Percentiles rank a stretch among this genome's conserved stretches.
Evolutionary conservation across 345 rosid species (phyloP).

Genomic region (Eucalyptus curtisii): DNA sequence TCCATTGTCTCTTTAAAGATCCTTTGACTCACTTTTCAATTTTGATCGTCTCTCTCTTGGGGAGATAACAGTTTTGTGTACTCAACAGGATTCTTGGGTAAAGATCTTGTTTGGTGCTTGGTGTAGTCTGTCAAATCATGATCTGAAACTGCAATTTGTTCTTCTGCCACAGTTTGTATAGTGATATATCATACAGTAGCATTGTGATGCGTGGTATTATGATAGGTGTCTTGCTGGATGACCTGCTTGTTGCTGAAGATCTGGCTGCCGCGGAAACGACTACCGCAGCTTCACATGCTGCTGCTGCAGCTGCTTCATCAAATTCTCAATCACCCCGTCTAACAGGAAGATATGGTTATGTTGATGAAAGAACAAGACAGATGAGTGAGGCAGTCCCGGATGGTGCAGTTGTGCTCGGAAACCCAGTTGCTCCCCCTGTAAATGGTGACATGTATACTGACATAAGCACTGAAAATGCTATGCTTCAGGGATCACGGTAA

Average conservation of each 20-base stretch:
- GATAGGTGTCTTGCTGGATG: slow-evolving; percentile 95
- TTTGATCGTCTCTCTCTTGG: background rate
- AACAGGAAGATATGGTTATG: slow-evolving; percentile 69
- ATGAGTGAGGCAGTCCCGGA: slow-evolving; percentile 56
- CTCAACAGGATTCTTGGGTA: background rate
- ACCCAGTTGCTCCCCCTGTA: slow-evolving; percentile 91
- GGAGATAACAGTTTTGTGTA: background rate
- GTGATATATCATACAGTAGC: background rate
- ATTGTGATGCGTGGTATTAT: background rate
- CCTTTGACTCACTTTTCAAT: background rate
- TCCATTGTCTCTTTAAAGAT: background rate
- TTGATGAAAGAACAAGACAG: slow-evolving; percentile 79
- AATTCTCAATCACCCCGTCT: slow-evolving; percentile 44
- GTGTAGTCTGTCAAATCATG: background rate
- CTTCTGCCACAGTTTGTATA: background rate
- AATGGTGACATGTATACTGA: slow-evolving; percentile 95
- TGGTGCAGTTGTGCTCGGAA: slow-evolving; percentile 84
- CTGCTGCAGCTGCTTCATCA: slow-evolving; percentile 86
- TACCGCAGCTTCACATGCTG: slow-evolving; percentile 93
- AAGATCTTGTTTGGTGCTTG: background rate
- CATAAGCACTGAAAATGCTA: slow-evolving; percentile 93
- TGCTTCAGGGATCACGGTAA: slow-evolving; percentile 78
- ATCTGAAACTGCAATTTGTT: background rate
- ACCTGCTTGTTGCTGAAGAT: slow-evolving; percentile 96
- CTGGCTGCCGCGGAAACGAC: slow-evolving; percentile 99